Evolutionary conservation across 169 alveolate genomes (phyloP).

Genomic region (Eimeria acervulina): DNA sequence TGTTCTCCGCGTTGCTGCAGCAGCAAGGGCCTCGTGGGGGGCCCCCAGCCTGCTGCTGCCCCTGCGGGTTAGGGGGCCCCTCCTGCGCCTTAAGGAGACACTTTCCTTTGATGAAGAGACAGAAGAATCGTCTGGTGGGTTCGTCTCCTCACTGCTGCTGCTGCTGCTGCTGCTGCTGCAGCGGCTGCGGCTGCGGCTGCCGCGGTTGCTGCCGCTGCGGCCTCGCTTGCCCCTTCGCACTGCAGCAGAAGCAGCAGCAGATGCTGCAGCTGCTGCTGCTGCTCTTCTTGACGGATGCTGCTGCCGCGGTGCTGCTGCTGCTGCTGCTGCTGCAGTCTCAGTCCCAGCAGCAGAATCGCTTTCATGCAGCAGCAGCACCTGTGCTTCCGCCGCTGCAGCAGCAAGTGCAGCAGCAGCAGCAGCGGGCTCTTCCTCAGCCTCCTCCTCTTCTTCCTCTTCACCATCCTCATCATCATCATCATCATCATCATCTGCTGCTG

Average conservation of each 20-base stretch:
- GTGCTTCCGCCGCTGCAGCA: slow-evolving; percentile 27
- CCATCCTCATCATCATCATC: neutral
- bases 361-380: slow-evolving; percentile 18
- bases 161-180: neutral
- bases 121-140: neutral
- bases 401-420: slow-evolving; percentile 52
- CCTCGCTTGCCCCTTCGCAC: neutral
- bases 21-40: neutral
- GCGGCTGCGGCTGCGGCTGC: slow-evolving; percentile 5
- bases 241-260: neutral
- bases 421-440: neutral
- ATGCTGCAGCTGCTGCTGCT: neutral
- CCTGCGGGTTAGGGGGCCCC: neutral
- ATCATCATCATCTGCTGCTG: neutral
- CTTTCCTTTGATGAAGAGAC: slow-evolving; percentile 1
- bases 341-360: slow-evolving; percentile 21
- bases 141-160: slow-evolving; percentile 22
- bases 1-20: neutral
- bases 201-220: slow-evolving; percentile 1
- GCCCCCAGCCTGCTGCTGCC: slow-evolving; percentile 17
- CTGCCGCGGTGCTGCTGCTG: slow-evolving; percentile 32
- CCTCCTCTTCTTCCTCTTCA: neutral
- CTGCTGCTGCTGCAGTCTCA: neutral
- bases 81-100: neutral
- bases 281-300: neutral